Percentiles rank a stretch among this genome's conserved stretches.
These are phyloP conservation scores for Ceratobasidium sp. DNA, from an alignment of 1,284 basidiomycete species.

Conservation along the genomic window DNA sequence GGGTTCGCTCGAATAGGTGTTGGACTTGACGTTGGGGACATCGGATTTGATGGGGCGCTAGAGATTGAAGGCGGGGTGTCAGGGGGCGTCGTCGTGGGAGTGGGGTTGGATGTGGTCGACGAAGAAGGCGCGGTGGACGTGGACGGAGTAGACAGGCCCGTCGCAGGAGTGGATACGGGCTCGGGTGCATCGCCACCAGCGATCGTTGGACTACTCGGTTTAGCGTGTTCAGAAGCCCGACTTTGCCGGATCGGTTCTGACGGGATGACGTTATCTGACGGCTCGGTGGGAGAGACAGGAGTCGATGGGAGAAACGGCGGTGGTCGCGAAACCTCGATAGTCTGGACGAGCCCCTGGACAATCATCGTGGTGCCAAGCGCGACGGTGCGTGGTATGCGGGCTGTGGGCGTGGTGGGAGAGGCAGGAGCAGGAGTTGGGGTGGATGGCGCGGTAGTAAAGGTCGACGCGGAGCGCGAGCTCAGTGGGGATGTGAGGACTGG, in stretches of 20 bases:
- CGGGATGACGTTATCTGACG: conserved; percentile 11
- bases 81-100: conserved; percentile 36
- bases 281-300: background rate
- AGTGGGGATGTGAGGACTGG: background rate
- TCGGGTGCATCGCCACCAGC: conserved; percentile 2
- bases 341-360: conserved; percentile 51
- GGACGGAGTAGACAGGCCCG: background rate
- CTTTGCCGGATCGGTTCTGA: conserved; percentile 9
- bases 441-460: conserved; percentile 4
- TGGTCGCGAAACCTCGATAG: conserved; percentile 51
- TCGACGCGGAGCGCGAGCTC: background rate
- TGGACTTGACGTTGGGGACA: conserved; percentile 45
- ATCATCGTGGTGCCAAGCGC: conserved; percentile 49
- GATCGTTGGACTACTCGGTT: conserved; percentile 1
- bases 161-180: too few relatives aligned
- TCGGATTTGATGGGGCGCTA: conserved; percentile 43
- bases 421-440: conserved; percentile 1
- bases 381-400: conserved; percentile 40
- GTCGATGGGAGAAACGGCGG: conserved; percentile 33
- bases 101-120: background rate
- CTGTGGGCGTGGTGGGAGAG: conserved; percentile 10
- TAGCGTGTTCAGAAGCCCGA: conserved; percentile 1
- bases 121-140: background rate
- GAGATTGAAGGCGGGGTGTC: conserved; percentile 36
- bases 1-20: background rate